These are phyloP conservation scores for Acidiella bohemica DNA, from an alignment of 495 filamentous ascomycete species.

Conservation along the genomic window DNA sequence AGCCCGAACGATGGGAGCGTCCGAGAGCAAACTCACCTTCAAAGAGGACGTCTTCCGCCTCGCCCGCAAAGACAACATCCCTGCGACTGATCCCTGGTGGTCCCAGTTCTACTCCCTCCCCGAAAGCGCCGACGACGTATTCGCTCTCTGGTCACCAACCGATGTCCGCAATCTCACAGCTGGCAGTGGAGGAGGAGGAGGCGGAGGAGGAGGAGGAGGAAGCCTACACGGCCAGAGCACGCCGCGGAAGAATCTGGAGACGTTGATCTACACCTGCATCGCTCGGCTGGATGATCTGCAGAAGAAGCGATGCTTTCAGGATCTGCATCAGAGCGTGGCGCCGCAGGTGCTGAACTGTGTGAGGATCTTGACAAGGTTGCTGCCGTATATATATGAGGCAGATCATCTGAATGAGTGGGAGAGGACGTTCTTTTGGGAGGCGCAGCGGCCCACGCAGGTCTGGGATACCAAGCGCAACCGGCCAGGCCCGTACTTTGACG, in stretches of 20 bases:
- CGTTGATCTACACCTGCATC: conserved; percentile 67
- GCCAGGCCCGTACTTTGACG: conserved; percentile 9
- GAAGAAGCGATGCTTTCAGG: conserved; percentile 80
- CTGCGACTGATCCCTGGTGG: conserved; percentile 86
- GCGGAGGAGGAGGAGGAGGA: too few relatives aligned
- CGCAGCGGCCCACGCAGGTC: conserved; percentile 36
- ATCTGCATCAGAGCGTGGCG: conserved; percentile 57
- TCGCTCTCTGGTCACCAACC: conserved; percentile 85
- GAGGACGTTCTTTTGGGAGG: conserved; percentile 80
- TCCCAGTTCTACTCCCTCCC: conserved; percentile 98
- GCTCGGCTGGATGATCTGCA: conserved; percentile 68
- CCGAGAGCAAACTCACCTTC: conserved; percentile 98
- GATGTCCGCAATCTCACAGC: conserved; percentile 57
- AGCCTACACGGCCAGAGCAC: too few relatives aligned
- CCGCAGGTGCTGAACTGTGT: conserved; percentile 91
- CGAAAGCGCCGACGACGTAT: conserved; percentile 89
- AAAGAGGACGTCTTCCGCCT: conserved; percentile 98
- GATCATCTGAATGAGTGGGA: conserved; percentile 82
- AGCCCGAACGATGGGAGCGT: conserved; percentile 73
- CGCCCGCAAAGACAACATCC: conserved; percentile 77
- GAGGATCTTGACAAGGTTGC: conserved; percentile 74
- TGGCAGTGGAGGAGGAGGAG: too few relatives aligned
- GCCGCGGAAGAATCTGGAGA: conserved; percentile 65
- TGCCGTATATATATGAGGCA: conserved; percentile 87
- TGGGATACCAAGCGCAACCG: conserved; percentile 6